Evolutionary conservation across 2,329 filamentous ascomycete genomes (phyloP).

Genomic region (Fusarium continuum): DNA sequence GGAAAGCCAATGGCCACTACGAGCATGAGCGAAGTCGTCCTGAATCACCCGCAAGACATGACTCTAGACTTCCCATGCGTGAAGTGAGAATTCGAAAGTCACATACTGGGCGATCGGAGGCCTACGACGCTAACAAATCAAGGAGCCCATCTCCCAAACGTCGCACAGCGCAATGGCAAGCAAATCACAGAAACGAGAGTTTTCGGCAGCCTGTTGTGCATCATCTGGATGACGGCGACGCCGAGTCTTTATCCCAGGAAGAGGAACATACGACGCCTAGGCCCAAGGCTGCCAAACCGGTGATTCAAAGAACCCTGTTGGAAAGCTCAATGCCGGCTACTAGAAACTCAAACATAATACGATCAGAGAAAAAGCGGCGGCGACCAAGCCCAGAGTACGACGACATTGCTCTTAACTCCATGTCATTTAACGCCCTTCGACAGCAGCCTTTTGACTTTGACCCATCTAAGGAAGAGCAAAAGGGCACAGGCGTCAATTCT

Average conservation of each 20-base stretch:
- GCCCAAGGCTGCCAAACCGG: slow-evolving; percentile 35
- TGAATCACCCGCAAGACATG: slow-evolving; percentile 39
- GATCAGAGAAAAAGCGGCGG: slow-evolving; percentile 52
- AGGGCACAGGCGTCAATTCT: slow-evolving; percentile 49
- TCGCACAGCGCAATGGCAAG: slow-evolving; percentile 34
- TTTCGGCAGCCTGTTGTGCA: slow-evolving; percentile 29
- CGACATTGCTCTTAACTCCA: slow-evolving; percentile 62
- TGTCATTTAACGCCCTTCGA: slow-evolving; percentile 62
- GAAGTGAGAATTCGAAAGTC: slow-evolving; percentile 46
- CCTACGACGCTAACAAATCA: slow-evolving; percentile 28
- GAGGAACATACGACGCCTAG: slow-evolving; percentile 38
- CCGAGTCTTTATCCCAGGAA: slow-evolving; percentile 34
- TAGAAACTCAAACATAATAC: slow-evolving; percentile 13
- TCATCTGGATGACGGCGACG: slow-evolving; percentile 39
- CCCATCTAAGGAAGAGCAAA: slow-evolving; percentile 56
- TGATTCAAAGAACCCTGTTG: slow-evolving; percentile 28
- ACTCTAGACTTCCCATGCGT: slow-evolving; percentile 53
- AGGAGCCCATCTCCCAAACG: slow-evolving; percentile 43
- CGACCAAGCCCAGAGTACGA: slow-evolving; percentile 63
- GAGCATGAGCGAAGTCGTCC: slow-evolving; percentile 31
- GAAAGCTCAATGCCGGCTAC: slow-evolving; percentile 40
- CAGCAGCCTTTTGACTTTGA: slow-evolving; percentile 66
- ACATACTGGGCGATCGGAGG: slow-evolving; percentile 37
- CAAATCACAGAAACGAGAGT: slow-evolving; percentile 25
- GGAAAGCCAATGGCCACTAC: slow-evolving; percentile 27